Percentiles rank a stretch among this genome's conserved stretches.
phyloP scores from a whole-genome alignment of 345 rosid species.

The Pugionium cornutum region DNA sequence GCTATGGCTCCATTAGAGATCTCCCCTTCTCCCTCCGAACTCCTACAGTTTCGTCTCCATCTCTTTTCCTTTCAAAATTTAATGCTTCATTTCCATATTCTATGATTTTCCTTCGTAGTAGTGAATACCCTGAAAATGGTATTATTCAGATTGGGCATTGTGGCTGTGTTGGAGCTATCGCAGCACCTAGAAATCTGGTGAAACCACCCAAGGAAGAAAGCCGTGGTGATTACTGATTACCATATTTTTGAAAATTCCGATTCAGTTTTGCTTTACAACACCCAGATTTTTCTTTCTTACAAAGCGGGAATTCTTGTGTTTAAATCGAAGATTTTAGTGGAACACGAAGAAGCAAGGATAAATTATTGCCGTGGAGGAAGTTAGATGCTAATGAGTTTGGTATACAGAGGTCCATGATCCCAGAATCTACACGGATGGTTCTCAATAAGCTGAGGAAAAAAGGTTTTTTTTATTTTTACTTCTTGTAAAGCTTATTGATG shows the following conservation, averaged over 20 bases:
- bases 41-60: conserved; percentile 37
- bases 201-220: conserved; percentile 38
- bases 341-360: conserved; percentile 33
- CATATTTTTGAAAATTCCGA: not conserved
- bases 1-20: conserved; percentile 40
- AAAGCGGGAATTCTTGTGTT: not conserved
- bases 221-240: conserved; percentile 26
- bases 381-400: conserved; percentile 60
- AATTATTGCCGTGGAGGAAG: conserved; percentile 48
- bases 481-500: not conserved
- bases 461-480: conserved; percentile 36
- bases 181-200: conserved; percentile 34
- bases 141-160: conserved; percentile 41
- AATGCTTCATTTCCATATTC: not conserved
- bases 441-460: conserved; percentile 55
- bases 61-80: not conserved
- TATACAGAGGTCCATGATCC: conserved; percentile 58
- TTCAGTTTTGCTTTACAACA: not conserved
- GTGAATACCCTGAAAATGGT: not conserved
- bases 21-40: conserved; percentile 41
- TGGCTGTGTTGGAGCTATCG: conserved; percentile 37
- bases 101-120: not conserved
- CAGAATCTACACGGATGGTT: conserved; percentile 58
- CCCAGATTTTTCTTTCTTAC: not conserved
- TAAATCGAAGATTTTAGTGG: conserved; percentile 24